These are phyloP conservation scores for Xylaria sp. DNA, from an alignment of 2,329 filamentous ascomycete genomes.

Conservation along the genomic window DNA sequence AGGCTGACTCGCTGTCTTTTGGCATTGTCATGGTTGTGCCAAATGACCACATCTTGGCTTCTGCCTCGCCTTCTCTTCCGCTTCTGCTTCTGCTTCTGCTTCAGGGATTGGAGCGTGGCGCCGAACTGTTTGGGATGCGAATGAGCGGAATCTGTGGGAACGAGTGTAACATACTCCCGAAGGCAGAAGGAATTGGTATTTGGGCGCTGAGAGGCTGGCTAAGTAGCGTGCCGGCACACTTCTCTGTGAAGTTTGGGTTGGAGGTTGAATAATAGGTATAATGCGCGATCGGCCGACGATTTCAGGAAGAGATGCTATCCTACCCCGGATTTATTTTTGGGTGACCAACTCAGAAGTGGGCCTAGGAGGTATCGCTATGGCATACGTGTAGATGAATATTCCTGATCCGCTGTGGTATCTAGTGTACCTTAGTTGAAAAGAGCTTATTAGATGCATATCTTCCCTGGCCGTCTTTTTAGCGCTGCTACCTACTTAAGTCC, in stretches of 20 bases:
- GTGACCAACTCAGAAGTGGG: not conserved
- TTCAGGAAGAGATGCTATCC: not conserved
- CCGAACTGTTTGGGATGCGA: not conserved
- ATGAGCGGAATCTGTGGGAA: not conserved
- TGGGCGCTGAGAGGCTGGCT: not conserved
- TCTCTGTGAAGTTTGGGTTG: slow-evolving; percentile 1
- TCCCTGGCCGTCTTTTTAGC: not conserved
- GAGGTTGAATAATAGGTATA: not conserved
- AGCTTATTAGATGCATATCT: not conserved
- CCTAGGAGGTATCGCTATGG: not conserved
- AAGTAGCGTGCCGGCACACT: not conserved
- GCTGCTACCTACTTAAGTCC: not conserved
- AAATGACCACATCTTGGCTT: slow-evolving; percentile 49
- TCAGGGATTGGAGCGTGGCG: not conserved
- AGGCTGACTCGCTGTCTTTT: slow-evolving; percentile 44
- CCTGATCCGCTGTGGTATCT: not conserved
- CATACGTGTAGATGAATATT: slow-evolving; percentile 1
- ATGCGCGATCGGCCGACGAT: not conserved
- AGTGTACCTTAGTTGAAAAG: not conserved
- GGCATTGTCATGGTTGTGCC: slow-evolving; percentile 52
- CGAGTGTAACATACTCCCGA: not conserved
- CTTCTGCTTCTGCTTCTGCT: not conserved
- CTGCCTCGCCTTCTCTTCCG: not conserved
- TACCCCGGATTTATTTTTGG: slow-evolving; percentile 20
- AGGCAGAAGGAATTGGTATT: not conserved